Evolutionary conservation across 78 protist genomes (phyloP).

Genomic region (Planoprotostelium fungivorum): DNA sequence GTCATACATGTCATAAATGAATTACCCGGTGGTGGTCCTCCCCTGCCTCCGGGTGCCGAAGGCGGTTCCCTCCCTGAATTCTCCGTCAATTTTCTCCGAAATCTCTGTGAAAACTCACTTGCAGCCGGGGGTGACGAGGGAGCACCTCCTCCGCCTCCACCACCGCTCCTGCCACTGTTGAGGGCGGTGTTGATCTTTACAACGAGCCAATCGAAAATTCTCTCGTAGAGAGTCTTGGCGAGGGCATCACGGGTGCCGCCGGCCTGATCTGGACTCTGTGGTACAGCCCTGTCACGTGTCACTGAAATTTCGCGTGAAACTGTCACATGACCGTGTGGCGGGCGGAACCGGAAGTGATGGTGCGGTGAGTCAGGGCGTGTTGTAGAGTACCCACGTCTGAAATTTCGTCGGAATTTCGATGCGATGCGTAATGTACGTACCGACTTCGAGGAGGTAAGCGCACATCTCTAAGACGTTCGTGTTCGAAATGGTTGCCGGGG

Average conservation of each 20-base stretch:
- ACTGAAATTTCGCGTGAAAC: too few relatives aligned
- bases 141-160: too few relatives aligned
- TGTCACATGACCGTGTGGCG: constrained; percentile 52
- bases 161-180: too few relatives aligned
- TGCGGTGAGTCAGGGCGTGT: constrained; percentile 66
- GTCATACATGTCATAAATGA: too few relatives aligned
- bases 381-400: constrained; percentile 4
- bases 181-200: constrained; percentile 58
- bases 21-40: too few relatives aligned
- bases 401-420: too few relatives aligned
- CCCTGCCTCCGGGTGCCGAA: too few relatives aligned
- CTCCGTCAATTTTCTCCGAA: too few relatives aligned
- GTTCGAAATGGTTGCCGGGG: constrained; percentile 43
- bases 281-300: constrained; percentile 31
- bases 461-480: constrained; percentile 43
- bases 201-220: constrained; percentile 79
- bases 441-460: constrained; percentile 34
- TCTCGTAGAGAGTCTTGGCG: constrained; percentile 77
- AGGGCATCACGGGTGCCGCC: constrained; percentile 80
- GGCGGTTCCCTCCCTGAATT: too few relatives aligned
- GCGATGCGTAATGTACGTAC: constrained; percentile 1
- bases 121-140: too few relatives aligned
- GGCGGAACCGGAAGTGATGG: constrained; percentile 40
- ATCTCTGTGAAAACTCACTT: too few relatives aligned
- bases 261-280: constrained; percentile 72